Base-by-base conservation (phyloP, 2,329 filamentous ascomycete species). In the Ophiostoma piceae region DNA sequence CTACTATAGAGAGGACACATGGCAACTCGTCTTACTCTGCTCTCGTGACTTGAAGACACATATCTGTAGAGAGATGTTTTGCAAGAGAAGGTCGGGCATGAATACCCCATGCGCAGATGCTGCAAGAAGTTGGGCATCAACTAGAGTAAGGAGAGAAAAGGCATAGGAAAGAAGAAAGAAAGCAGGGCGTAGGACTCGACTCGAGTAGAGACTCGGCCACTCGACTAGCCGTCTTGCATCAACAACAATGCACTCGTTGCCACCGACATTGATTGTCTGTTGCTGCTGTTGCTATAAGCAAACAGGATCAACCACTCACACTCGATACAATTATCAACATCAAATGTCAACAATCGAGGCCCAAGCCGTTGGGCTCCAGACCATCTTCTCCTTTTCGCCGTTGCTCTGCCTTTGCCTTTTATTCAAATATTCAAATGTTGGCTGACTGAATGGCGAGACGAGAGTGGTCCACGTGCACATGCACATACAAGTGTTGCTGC, bases 401-500 rank as follows among this genome's bases (percentile, higher is more conserved):
- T 47, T 47, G 14, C 26, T n/a, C 43, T 47, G 43, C 19, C 16
- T 14, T 14, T 37, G 43, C 43, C 11, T 29, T 29, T 29, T 29
- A 29, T 29, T 29, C 26, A 29, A 29, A 29, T 29, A 29, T 29
- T 29, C 26, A 29, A 29, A 29, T 29, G 26, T 29, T 29, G 26
- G n/a, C 9, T 22, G 51, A 57, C 51, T 57, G 51, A 64, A 47
- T 67, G 39, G 22, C 11, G 39, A 47, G 22, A 67, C 65, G 9
- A 41, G 65, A 67, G 22, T 67, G 65, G 65, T 67, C 65, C 65
- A 67, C 65, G 65, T 67, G 39, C 65, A 26, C 65, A 29, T 43
- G 39, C 8, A 41, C 39, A 41, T 41, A 39, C 39, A 41, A 41
- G 39, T 41, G 39, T 67, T 67, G 65, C 19, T 51, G 39, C 65